Evolutionary conservation across 2,329 filamentous ascomycete genomes (phyloP).

Genomic region (Bimuria novae-zelandiae): DNA sequence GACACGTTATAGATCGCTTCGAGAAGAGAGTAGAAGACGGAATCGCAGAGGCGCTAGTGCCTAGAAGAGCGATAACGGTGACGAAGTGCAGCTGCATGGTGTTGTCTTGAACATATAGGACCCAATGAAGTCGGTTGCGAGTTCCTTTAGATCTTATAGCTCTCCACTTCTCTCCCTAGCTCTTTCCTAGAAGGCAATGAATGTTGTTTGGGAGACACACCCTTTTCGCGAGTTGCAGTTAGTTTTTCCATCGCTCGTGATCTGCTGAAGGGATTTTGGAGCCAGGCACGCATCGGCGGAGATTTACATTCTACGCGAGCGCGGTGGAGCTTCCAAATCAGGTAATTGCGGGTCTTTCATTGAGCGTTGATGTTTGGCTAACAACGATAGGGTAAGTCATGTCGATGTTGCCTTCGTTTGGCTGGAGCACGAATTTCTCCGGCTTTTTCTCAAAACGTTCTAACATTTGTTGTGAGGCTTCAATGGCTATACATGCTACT

Average conservation of each 20-base stretch:
- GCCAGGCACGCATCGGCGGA: not conserved
- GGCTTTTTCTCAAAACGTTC: not conserved
- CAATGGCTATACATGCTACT: too few relatives aligned
- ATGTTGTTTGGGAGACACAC: too few relatives aligned
- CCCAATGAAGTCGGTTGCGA: not conserved
- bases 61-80: not conserved
- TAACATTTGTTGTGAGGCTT: too few relatives aligned
- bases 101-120: not conserved
- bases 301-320: not conserved
- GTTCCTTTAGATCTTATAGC: not conserved
- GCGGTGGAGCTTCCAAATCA: not conserved
- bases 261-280: too few relatives aligned
- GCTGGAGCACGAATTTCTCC: not conserved
- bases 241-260: too few relatives aligned
- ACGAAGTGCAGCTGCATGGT: not conserved
- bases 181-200: too few relatives aligned
- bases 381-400: not conserved
- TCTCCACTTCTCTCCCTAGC: not conserved
- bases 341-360: not conserved
- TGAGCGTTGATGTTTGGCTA: not conserved
- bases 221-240: too few relatives aligned
- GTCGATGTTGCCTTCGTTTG: not conserved
- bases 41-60: not conserved
- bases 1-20: constrained; percentile 44
- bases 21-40: not conserved